Evolutionary conservation across 2,329 filamentous ascomycete genomes (phyloP), one percentile per base, ranked within the genome.

Genomic region (Monosporascus sp.): DNA sequence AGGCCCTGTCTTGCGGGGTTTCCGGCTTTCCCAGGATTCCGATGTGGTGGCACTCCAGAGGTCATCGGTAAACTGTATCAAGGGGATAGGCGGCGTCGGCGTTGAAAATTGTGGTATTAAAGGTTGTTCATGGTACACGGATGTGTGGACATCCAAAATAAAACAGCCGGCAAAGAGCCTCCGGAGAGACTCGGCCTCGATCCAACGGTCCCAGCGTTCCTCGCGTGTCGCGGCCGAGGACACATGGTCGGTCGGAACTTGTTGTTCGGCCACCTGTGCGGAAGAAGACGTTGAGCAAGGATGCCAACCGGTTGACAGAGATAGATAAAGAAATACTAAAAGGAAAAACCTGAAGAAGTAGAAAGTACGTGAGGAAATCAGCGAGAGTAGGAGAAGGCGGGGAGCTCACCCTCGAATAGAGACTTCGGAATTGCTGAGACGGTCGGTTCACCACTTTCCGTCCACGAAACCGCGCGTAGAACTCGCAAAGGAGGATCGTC

Each of bases 161-260:
- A 83, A 82, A 66, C 79, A 84, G 15, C 75, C 76, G 37, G 77
- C 71, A n/a, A 82, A 68, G 27, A 84, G 71, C 43, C 82, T 76
- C 52, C 79, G 76, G 51, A 70, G 72, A 7, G 77, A 71, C 65
- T 85, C 82, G 48, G 68, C 65, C 46, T 76, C 67, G 41, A 83
- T 64, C 82, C 82, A 84, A 54, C 67, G 60, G 39, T 67, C 69
- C 81, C 81, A 84, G 47, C 69, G 70, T 53, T 67, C 66, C 35
- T 69, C 61, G 27, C 60, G 64, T 47, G 67, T 61, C 53, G 55
- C 49, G 48, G 58, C 35, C 44, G 59, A 50, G 22, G 51, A 50
- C 22, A 57, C 50, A 59, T 58, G 52, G 47, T 61, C 37, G 52
- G 61, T 54, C 55, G 60, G 57, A 47, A 60, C 64, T 57, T 68